Percentiles rank a stretch among this genome's conserved stretches.
Evolutionary conservation across 139 green algal genomes (phyloP).

Genomic region (Auxenochlorella protothecoides): DNA sequence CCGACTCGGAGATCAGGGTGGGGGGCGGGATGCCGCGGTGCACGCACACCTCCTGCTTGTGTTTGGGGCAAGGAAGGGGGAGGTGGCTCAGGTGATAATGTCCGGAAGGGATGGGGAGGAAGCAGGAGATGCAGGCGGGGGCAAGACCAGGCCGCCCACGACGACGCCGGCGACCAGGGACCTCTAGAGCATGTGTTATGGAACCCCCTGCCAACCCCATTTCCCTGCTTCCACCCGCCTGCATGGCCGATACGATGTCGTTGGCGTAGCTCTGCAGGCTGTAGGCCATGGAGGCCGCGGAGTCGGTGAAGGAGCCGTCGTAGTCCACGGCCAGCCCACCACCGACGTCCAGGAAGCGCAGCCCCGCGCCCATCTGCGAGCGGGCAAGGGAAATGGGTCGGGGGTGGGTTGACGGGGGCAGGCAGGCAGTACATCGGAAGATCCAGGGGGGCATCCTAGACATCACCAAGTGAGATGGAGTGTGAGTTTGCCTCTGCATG

Average conservation of each 20-base stretch:
- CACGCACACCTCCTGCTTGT: slow-evolving; percentile 43
- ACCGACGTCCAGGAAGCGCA: slow-evolving; percentile 46
- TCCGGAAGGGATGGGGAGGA: background rate
- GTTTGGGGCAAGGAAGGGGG: no score
- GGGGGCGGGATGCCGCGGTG: slow-evolving; percentile 31
- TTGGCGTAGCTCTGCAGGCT: slow-evolving; percentile 52
- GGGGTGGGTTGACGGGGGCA: no score
- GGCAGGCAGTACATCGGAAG: no score
- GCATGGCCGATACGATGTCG: slow-evolving; percentile 44
- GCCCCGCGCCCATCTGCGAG: slow-evolving; percentile 28
- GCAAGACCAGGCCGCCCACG: background rate
- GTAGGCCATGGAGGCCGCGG: slow-evolving; percentile 31
- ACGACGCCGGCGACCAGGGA: no score
- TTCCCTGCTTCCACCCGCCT: background rate
- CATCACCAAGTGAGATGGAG: no score
- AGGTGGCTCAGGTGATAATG: slow-evolving; percentile 2
- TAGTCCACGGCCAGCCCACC: slow-evolving; percentile 53
- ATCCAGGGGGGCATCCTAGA: no score
- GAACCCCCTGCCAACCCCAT: background rate
- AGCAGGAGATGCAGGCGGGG: background rate
- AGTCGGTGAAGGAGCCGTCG: slow-evolving; percentile 34
- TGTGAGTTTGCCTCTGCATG: no score
- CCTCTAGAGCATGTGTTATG: background rate
- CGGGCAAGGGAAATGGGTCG: no score
- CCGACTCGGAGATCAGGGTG: slow-evolving; percentile 44